phyloP scores from a whole-genome alignment of 345 rosid genomes.

The Brassica rapa region DNA sequence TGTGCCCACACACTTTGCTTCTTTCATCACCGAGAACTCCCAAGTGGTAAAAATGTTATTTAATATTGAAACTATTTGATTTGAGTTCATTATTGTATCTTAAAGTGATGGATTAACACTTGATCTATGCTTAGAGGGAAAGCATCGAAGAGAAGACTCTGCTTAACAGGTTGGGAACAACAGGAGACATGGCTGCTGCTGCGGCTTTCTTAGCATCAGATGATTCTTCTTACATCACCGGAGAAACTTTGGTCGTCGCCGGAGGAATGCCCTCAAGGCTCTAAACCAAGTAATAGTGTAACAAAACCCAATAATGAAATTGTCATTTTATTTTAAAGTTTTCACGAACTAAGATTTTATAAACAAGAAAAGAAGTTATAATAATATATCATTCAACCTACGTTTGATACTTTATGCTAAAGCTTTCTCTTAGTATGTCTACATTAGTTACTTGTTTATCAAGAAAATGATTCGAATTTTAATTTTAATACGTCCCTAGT shows the following conservation, averaged over 20 bases:
- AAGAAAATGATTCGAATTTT: neutral
- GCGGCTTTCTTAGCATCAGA: conserved; percentile 79
- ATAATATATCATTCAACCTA: neutral
- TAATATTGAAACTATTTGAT: neutral
- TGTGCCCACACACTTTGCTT: conserved; percentile 82
- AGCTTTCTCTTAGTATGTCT: neutral
- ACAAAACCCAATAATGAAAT: neutral
- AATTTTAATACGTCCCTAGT: neutral
- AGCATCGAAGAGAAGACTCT: conserved; percentile 55
- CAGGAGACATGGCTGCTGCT: conserved; percentile 76
- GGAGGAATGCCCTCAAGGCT: conserved; percentile 84
- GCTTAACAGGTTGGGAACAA: conserved; percentile 73
- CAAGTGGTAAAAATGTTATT: conserved; percentile 47
- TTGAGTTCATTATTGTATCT: neutral
- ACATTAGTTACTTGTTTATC: neutral
- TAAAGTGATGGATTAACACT: neutral
- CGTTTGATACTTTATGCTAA: neutral
- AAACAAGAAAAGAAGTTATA: neutral
- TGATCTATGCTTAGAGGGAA: conserved; percentile 42
- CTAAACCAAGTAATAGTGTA: conserved; percentile 30
- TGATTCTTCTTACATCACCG: conserved; percentile 74
- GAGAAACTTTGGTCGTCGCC: conserved; percentile 78
- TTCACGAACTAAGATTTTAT: neutral
- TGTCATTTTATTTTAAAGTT: neutral
- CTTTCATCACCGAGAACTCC: conserved; percentile 52